Evolutionary conservation across 768 basidiomycete species (phyloP).

Genomic region (Calocybe cyanea): DNA sequence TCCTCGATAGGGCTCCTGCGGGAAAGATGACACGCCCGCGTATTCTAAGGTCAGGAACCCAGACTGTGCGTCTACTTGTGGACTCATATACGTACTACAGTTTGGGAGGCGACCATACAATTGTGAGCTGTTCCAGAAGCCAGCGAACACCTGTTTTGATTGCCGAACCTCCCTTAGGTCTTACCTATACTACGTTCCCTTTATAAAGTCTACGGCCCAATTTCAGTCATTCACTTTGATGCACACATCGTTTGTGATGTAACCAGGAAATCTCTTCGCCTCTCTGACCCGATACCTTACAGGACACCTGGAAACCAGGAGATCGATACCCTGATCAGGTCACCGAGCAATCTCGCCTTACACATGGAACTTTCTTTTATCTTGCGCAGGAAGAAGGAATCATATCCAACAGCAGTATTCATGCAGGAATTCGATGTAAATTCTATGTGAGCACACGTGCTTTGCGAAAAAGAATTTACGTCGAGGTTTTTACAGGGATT

Average conservation of each 20-base stretch:
- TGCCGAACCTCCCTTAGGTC: conserved; percentile 32
- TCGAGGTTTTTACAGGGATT: conserved; percentile 40
- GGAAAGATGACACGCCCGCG: conserved; percentile 70
- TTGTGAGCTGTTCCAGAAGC: conserved; percentile 36
- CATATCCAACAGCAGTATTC: conserved; percentile 73
- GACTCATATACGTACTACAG: conserved; percentile 26
- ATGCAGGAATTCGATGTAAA: conserved; percentile 84
- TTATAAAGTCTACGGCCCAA: conserved; percentile 74
- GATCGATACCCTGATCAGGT: conserved; percentile 50
- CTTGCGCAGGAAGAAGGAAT: conserved; percentile 75
- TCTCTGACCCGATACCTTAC: conserved; percentile 14
- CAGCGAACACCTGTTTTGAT: too few relatives aligned
- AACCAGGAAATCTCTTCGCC: conserved; percentile 17
- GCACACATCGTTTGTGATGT: conserved; percentile 39
- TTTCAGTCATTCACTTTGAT: conserved; percentile 84
- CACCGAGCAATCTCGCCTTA: conserved; percentile 63
- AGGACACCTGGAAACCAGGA: conserved; percentile 56
- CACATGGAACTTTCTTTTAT: conserved; percentile 86
- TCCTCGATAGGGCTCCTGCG: conserved; percentile 56
- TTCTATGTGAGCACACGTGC: conserved; percentile 34
- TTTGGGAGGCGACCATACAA: conserved; percentile 87
- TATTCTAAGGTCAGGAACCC: conserved; percentile 52
- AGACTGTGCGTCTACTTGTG: not conserved
- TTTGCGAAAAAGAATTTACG: conserved; percentile 23
- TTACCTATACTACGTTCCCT: conserved; percentile 82